Percentiles rank a stretch among this genome's conserved stretches.
These are phyloP conservation scores for Hyaloperonospora brassicae DNA, from an alignment of 352 stramenopile species.

Conservation along the genomic window DNA sequence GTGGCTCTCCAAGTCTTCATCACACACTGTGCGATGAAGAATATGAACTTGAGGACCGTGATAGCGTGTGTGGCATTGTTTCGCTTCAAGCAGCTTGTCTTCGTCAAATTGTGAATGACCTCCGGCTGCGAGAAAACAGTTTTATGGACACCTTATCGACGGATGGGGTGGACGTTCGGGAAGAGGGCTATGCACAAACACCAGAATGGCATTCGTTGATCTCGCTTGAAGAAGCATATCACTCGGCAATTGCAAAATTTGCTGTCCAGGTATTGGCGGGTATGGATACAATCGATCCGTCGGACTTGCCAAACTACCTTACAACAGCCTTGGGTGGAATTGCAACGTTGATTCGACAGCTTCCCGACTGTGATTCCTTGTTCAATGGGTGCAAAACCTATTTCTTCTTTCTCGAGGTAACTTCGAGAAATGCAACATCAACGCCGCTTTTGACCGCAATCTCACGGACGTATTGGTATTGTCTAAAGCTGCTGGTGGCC, in stretches of 20 bases:
- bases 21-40: constrained; percentile 8
- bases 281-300: constrained; percentile 11
- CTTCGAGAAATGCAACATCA: constrained; percentile 29
- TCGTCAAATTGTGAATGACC: constrained; percentile 24
- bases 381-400: constrained; percentile 48
- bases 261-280: constrained; percentile 13
- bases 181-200: constrained; percentile 12
- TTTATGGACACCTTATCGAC: constrained; percentile 28
- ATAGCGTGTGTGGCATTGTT: constrained; percentile 10
- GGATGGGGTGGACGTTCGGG: constrained; percentile 2
- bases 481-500: constrained; percentile 32
- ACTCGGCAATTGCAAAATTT: constrained; percentile 23
- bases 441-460: constrained; percentile 56
- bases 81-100: constrained; percentile 14
- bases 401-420: constrained; percentile 66
- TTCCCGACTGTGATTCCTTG: constrained; percentile 53
- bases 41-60: constrained; percentile 13
- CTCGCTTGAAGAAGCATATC: constrained; percentile 29
- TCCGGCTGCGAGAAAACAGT: constrained; percentile 26
- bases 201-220: constrained; percentile 29
- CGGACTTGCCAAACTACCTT: constrained; percentile 7
- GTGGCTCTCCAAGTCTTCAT: constrained; percentile 2
- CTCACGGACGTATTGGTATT: constrained; percentile 53
- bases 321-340: constrained; percentile 28
- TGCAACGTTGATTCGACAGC: constrained; percentile 30